Evolutionary conservation across 371 early-diverging fungal species (phyloP), one percentile per base, ranked within the genome.

Genomic region (Chytridium lagenaria): DNA sequence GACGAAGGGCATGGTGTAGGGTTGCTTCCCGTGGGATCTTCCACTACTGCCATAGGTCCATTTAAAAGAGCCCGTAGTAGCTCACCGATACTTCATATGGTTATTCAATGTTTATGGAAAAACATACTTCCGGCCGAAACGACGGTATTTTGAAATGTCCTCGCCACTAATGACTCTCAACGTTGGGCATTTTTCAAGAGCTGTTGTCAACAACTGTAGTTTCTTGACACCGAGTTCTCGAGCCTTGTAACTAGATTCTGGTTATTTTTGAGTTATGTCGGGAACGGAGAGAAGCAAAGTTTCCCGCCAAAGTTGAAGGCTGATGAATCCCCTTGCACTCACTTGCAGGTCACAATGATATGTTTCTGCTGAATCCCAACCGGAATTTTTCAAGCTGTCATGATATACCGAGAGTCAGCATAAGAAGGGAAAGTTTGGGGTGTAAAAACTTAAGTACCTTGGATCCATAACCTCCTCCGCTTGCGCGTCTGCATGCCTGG

Each of bases 301-400:
- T n/a, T n/a, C n/a, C n/a, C 19, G 44, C 44, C 44, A 44, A 44
- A 12, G 44, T 44, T 19, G 19, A 44, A 19, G 19, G 44, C 7
- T 31, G 7, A 37, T 61, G 26, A 3, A 23, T 36, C 30, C 2
- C 3, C 36, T 61, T 2, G 26, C 30, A 28, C 61, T 31, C 22
- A 61, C 61, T 79, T 79, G 74, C 74, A 76, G 1, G 74, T 77
- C 16, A 77, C 77, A 31, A 77, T 65, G 51, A 77, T 74, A 1
- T 74, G 71, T 74, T 77, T 79, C 50, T 79, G 79, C 61, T 73
- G 67, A 12, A 76, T 76, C 7, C 71, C 78, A n/a, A 78, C 71
- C 7, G 78, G 78, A 5, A 26, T 61, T 63, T 51, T 49, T 36
- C 28, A 33, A 23, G 33, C 50, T 28, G 68, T 12, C 44, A 44